Evolutionary conservation across 331 rosid genomes (phyloP).

Genomic region (Pyracantha coccinea): DNA sequence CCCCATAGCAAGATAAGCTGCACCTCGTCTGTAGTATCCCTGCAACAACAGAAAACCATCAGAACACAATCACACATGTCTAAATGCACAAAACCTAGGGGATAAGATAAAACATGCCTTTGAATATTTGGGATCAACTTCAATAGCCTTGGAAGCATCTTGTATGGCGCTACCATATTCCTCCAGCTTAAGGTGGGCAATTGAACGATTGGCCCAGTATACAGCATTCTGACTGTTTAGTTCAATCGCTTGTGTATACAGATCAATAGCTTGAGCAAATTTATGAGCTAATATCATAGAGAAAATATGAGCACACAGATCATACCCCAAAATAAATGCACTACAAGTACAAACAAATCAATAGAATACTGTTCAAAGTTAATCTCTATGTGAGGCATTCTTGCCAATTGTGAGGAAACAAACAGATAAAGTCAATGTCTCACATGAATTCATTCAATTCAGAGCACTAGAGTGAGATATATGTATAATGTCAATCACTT

Average conservation of each 20-base stretch:
- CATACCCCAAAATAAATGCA: not conserved
- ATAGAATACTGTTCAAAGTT: not conserved
- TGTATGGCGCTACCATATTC: conserved; percentile 97
- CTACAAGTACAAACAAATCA: not conserved
- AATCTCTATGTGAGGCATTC: not conserved
- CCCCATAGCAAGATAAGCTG: conserved; percentile 92
- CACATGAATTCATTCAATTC: not conserved
- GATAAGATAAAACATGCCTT: conserved; percentile 42
- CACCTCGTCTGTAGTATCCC: conserved; percentile 98
- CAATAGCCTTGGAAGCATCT: conserved; percentile 89
- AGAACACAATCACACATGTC: conserved; percentile 12
- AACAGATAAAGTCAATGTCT: not conserved
- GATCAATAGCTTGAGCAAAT: conserved; percentile 77
- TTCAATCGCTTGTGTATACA: conserved; percentile 86
- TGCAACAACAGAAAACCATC: conserved; percentile 27
- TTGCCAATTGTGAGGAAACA: not conserved
- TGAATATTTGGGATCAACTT: conserved; percentile 88
- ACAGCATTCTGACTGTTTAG: conserved; percentile 69
- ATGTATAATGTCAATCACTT: not conserved
- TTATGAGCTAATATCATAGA: conserved; percentile 62
- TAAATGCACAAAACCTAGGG: conserved; percentile 1
- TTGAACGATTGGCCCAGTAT: conserved; percentile 89
- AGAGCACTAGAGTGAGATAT: not conserved
- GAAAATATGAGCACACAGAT: conserved; percentile 17
- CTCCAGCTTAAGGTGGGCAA: conserved; percentile 91